Evolutionary conservation across 768 basidiomycete genomes (phyloP), one percentile per base, ranked within the genome.

Genomic region (Amyloporia xantha): DNA sequence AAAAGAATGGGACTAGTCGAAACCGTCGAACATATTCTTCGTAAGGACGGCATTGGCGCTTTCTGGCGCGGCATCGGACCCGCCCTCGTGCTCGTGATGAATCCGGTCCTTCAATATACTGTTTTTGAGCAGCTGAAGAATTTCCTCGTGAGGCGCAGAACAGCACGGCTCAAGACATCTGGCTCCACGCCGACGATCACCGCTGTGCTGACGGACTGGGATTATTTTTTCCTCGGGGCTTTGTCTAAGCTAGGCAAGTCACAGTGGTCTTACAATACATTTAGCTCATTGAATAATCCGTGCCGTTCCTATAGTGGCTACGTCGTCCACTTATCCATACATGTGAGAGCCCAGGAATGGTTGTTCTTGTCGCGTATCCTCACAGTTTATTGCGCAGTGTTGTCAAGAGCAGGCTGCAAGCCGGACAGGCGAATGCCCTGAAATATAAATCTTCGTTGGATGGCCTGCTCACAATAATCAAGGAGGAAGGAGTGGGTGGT

Each of bases 61-160:
- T 85, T 99, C 62, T 96, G 88, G 85, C 77, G 91, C 40, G 95
- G 95, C 12, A 78, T 99, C 33, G 91, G 91, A 1, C 93, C 95
- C 2, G 93, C 93, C n/a, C 72, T 99, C 42, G 75, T 92, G 24
- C 75, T 98, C 39, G 95, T 97, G 56, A 79, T 91, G 54, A 99
- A 99, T 66, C 95, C 95, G 13, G 87, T 99, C 26, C 75, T 98
- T 26, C 82, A 93, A 71, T 94, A 96, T 65, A 97, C 95, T 17
- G 81, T 84, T 0, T 98, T 97, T 54, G 95, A 99, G 67, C 91
- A 96, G 62, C 72, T 98, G 59, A 96, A 95, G 74, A 96, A 94
- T 58, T 58, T 79, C 30, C 61, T 97, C 50, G 69, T 92, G 47
- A 74, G 76, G 51, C 75, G 75, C 25, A 78, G 86, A 28, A 81